Evolutionary conservation across 768 basidiomycete genomes (phyloP).

Genomic region (Mycena epipterygia): DNA sequence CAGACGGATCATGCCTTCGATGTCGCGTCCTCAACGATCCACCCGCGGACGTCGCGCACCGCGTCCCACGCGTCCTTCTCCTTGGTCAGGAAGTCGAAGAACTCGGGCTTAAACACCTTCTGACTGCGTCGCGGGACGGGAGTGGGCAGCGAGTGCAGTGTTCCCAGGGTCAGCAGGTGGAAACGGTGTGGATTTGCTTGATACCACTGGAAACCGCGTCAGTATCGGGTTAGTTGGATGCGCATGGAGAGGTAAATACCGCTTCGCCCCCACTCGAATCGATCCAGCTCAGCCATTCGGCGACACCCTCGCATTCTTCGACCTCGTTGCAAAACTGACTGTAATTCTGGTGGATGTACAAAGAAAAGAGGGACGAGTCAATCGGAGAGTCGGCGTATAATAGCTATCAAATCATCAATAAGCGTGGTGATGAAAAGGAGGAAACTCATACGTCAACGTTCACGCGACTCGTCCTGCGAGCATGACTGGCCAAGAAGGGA

Average conservation of each 20-base stretch:
- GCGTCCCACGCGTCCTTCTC: slow-evolving; percentile 74
- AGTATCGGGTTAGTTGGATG: not conserved
- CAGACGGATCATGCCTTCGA: slow-evolving; percentile 15
- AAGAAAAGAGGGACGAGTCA: slow-evolving; percentile 88
- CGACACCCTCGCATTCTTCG: slow-evolving; percentile 78
- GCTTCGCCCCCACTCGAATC: slow-evolving; percentile 78
- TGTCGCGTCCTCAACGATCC: slow-evolving; percentile 61
- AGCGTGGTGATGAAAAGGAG: not conserved
- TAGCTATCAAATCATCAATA: slow-evolving; percentile 54
- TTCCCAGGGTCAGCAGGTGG: slow-evolving; percentile 84
- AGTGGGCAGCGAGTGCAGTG: slow-evolving; percentile 87
- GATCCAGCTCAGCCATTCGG: slow-evolving; percentile 83
- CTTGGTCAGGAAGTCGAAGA: slow-evolving; percentile 75
- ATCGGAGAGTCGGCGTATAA: slow-evolving; percentile 90
- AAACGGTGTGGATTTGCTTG: slow-evolving; percentile 88
- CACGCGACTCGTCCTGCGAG: slow-evolving; percentile 79
- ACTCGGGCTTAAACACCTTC: slow-evolving; percentile 89
- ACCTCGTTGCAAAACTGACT: slow-evolving; percentile 84
- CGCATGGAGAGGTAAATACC: slow-evolving; percentile 49
- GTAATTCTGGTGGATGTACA: slow-evolving; percentile 97
- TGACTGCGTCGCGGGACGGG: slow-evolving; percentile 87
- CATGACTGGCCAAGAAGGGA: slow-evolving; percentile 67
- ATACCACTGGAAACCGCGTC: too few relatives aligned
- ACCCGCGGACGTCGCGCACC: slow-evolving; percentile 67
- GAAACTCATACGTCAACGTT: slow-evolving; percentile 73